Evolutionary conservation across 129 eudicot genomes (phyloP).

Genomic region (Saposhnikovia divaricata): DNA sequence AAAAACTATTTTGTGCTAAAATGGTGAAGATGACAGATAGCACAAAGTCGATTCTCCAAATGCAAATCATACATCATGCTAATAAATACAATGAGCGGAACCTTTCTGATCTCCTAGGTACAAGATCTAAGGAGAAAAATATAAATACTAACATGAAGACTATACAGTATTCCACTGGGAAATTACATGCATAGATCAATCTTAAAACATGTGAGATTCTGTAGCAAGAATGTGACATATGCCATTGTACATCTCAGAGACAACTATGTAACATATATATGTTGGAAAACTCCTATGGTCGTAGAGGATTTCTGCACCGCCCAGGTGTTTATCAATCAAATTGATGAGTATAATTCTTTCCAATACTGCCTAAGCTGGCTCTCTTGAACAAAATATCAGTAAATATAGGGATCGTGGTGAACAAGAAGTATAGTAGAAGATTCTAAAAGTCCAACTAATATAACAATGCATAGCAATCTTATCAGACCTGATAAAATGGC

Average conservation of each 20-base stretch:
- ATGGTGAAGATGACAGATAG: too few species aligned
- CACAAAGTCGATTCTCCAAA: not conserved
- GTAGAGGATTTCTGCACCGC: not conserved
- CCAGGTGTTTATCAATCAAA: not conserved
- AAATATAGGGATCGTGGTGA: not conserved
- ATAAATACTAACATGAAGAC: too few species aligned
- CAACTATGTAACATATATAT: not conserved
- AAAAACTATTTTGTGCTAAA: too few species aligned
- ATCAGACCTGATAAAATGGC: constrained; percentile 90
- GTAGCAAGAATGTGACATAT: not conserved
- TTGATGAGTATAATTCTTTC: not conserved
- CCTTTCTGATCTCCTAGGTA: not conserved
- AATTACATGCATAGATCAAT: not conserved
- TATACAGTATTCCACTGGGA: not conserved
- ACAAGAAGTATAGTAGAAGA: not conserved
- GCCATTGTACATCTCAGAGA: too few species aligned
- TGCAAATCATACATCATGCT: not conserved
- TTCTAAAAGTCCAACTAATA: constrained; percentile 3
- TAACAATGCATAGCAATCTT: not conserved
- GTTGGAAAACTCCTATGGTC: not conserved
- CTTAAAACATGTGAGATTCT: not conserved
- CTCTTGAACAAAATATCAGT: not conserved
- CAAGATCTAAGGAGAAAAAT: not conserved
- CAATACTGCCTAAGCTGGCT: not conserved
- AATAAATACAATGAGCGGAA: not conserved